Base-by-base conservation (phyloP, 257 asterid species). In the Echites panduratus region DNA sequence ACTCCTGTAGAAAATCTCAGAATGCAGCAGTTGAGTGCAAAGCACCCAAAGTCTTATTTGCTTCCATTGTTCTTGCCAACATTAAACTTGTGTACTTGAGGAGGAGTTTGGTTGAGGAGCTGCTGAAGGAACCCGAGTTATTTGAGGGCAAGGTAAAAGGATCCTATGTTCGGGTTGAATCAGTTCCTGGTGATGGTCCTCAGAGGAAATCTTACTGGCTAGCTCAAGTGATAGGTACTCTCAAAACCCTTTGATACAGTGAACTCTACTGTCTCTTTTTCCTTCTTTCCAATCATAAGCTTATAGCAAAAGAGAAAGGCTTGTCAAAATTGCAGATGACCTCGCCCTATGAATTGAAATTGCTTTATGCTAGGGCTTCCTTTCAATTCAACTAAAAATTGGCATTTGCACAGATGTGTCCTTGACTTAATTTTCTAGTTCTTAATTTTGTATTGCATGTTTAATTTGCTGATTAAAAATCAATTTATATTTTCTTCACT, bases 211-310 rank as follows among this genome's bases (percentile, higher is more conserved):
- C 80, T 76, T 76, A 77, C 76, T 87, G 83, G 77, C 96, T 91
- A 57, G 70, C 83, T 85, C 96, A 84, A 86, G 90, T 93, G 77
- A 78, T 82, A 85, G 98, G 98, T 91, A 56, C 70, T 58, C 68
- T 35, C 66, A 20, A 6, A 45, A 22, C 57, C 45, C 59, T 58
- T n/a, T 53, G 17, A 29, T 70, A 9, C 70, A 32, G 4, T 70
- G 22, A 29, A 27, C 14, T 48, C 13, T 8, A 17, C 54, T 66
- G 20, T 43, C n/a, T 43, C 49, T 32, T 20, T 9, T 47, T 47
- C 16, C 10, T 47, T 47, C 17, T 47, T 41, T 2, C 13, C 26
- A 12, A 19, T 43, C 47, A n/a, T 8, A 9, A 47, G 27, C 27
- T 53, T 19, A 7, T 53, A 19, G 22, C 11, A n/a, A n/a, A n/a